Conservation (phyloP, 2,329 filamentous ascomycete genomes). For the Calonectria leucothoes region DNA sequence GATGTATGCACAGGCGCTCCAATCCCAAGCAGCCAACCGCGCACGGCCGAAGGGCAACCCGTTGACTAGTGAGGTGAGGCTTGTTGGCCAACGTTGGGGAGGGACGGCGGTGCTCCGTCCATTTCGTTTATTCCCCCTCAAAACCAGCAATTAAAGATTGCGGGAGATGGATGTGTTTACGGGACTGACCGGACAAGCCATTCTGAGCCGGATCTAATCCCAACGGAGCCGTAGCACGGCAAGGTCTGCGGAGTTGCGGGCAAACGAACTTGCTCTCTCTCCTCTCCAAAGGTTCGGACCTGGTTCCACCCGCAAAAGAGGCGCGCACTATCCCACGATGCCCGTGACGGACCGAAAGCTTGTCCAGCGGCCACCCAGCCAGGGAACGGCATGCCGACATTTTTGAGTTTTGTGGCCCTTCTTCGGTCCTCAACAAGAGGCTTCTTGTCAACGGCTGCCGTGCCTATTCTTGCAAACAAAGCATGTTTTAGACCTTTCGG, state of each 20-base stretch:
- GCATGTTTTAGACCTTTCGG: background rate
- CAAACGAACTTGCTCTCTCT: background rate
- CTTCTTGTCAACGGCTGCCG: background rate
- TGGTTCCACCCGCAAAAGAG: background rate
- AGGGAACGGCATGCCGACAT: background rate
- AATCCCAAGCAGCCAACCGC: background rate
- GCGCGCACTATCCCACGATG: background rate
- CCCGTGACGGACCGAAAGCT: background rate
- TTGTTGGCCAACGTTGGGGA: background rate
- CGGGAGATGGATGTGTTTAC: background rate
- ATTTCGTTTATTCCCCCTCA: background rate
- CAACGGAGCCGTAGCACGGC: background rate
- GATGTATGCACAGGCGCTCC: background rate
- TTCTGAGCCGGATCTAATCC: background rate
- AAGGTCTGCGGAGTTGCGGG: background rate
- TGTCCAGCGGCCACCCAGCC: background rate
- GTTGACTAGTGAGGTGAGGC: background rate
- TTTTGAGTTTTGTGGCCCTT: conserved; percentile 4
- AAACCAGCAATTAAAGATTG: background rate
- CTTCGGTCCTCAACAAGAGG: background rate
- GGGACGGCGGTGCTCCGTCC: background rate
- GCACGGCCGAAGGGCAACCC: background rate
- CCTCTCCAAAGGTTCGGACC: background rate
- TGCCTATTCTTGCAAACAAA: background rate
- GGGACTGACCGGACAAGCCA: background rate